Base-by-base conservation (phyloP, 2,329 filamentous ascomycete species). In the Neofusicoccum sp. region DNA sequence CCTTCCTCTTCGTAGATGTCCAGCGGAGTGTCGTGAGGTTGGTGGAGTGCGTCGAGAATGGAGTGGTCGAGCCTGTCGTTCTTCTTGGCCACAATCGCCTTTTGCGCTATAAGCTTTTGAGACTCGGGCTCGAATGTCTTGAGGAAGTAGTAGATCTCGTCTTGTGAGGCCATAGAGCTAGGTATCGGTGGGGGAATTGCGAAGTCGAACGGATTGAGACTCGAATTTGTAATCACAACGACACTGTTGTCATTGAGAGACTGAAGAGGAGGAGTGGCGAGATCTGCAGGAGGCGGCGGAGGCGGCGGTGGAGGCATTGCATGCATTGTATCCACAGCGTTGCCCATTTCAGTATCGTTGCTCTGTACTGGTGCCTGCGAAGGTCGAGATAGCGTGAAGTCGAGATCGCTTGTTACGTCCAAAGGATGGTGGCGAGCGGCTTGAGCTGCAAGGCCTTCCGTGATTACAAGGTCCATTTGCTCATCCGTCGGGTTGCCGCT, bases 1-100 rank as follows among this genome's bases (percentile, higher is more conserved):
- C 75, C 30, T 28, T 82, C 78, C 12, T 79, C 74, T 61, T 85
- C 80, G 64, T 81, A 84, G 5, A 80, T 65, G 62, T 85, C 81
- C 45, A 85, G 70, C 63, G 71, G n/a, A 53, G 70, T 68, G 53
- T 75, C 70, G 12, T 65, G 53, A 9, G 70, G 66, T 6, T 73
- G 57, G 2, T 66, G 65, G 4, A 76, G 67, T 7, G 71, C 58
- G 16, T 67, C 66, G 5, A 68, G 62, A 5, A 76, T 62, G 2
- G 70, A 73, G 33, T 67, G 66, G 38, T 76, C 73, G 6, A 77
- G 67, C 45, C 71, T 69, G 12, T 69, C 70, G 16, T 67, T 68
- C 49, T 68, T 71, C 6, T 66, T 65, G 11, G 65, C 69, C 12
- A 75, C 63, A 53, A 73, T 68, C 4, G 69, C 73, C 26, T 74